Evolutionary conservation across 495 filamentous ascomycete species (phyloP).

Genomic region (Hypomontagnella monticulosa): DNA sequence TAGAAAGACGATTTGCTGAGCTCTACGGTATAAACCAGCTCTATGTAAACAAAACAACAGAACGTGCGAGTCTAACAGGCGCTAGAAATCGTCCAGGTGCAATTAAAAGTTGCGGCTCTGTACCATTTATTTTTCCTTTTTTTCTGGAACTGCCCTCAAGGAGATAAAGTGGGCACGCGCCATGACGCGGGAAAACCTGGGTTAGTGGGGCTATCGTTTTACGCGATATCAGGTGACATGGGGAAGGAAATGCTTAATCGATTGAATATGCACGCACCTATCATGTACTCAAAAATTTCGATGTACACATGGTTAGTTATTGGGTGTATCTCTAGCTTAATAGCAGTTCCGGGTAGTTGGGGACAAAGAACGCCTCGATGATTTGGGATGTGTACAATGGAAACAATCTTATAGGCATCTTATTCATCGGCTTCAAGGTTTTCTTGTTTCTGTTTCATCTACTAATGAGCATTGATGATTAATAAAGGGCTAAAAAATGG

Average conservation of each 20-base stretch:
- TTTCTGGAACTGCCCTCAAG: conserved; percentile 19
- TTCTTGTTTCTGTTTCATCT: too few relatives aligned
- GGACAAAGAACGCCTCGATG: too few relatives aligned
- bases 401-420: too few relatives aligned
- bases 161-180: conserved; percentile 33
- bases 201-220: conserved; percentile 11
- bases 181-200: conserved; percentile 34
- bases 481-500: too few relatives aligned
- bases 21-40: neutral
- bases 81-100: neutral
- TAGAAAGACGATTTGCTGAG: neutral
- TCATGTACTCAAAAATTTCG: neutral
- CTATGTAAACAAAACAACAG: neutral
- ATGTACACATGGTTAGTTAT: too few relatives aligned
- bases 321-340: too few relatives aligned
- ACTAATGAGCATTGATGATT: too few relatives aligned
- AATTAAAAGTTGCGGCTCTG: neutral
- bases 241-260: conserved; percentile 33
- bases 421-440: too few relatives aligned
- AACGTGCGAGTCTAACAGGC: neutral
- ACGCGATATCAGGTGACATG: conserved; percentile 48
- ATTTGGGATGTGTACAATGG: too few relatives aligned
- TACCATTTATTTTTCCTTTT: conserved; percentile 13
- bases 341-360: too few relatives aligned
- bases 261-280: conserved; percentile 11